Evolutionary conservation across 2,329 filamentous ascomycete species (phyloP).

Genomic region (Fusarium musae): DNA sequence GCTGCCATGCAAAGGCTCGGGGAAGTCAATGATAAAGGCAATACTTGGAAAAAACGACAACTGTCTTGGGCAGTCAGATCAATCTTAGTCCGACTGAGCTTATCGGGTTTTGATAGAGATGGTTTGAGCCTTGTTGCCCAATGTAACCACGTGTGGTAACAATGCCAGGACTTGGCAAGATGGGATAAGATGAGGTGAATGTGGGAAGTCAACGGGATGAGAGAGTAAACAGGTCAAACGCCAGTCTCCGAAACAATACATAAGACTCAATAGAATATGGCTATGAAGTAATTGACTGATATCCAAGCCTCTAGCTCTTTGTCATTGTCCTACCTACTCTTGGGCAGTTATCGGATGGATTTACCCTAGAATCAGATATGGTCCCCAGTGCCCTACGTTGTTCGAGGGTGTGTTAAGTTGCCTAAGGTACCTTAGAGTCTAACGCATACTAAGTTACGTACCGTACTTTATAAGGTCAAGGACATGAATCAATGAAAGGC

Average conservation of each 20-base stretch:
- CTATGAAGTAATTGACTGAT: not conserved
- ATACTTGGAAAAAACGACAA: not conserved
- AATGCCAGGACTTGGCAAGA: not conserved
- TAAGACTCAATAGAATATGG: not conserved
- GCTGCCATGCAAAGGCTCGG: not conserved
- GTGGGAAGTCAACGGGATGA: not conserved
- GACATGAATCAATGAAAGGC: not conserved
- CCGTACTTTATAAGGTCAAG: not conserved
- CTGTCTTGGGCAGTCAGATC: not conserved
- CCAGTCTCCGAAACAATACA: slow-evolving; percentile 33
- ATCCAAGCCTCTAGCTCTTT: not conserved
- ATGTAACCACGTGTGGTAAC: slow-evolving; percentile 11
- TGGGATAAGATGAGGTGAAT: not conserved
- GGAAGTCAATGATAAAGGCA: not conserved
- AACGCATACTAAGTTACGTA: not conserved
- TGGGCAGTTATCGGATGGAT: not conserved
- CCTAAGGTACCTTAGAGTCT: not conserved
- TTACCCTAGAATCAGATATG: not conserved
- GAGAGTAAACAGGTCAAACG: slow-evolving; percentile 11
- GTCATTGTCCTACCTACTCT: slow-evolving; percentile 6
- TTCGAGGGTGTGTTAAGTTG: slow-evolving; percentile 20
- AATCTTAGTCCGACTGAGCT: not conserved
- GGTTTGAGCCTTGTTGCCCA: not conserved
- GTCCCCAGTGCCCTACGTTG: not conserved
- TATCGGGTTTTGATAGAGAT: not conserved